Percentiles rank a stretch among this genome's conserved stretches.
These are phyloP conservation scores for Sporothrix mexicana DNA, from an alignment of 2,329 filamentous ascomycete species.

Conservation along the genomic window DNA sequence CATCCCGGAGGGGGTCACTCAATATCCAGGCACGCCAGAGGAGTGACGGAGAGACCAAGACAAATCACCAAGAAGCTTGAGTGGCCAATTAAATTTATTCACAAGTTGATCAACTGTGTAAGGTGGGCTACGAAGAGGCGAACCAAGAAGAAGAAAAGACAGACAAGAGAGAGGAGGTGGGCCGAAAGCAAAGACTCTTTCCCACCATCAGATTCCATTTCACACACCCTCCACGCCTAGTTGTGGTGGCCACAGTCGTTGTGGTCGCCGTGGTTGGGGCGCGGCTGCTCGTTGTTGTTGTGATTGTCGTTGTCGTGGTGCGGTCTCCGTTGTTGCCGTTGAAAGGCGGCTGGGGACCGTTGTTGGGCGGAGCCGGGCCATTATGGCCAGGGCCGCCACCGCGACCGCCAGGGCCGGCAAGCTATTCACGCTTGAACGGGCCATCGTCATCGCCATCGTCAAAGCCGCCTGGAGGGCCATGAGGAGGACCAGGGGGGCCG, in stretches of 20 bases:
- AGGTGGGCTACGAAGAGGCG: not conserved
- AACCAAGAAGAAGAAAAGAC: too few relatives aligned
- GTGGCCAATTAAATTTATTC: not conserved
- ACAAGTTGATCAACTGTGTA: not conserved
- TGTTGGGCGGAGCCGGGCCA: not conserved
- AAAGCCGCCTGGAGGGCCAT: not conserved
- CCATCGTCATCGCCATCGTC: not conserved
- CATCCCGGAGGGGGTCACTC: constrained; percentile 47
- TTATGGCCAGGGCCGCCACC: not conserved
- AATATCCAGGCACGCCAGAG: constrained; percentile 35
- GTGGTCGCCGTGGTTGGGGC: not conserved
- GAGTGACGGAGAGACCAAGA: not conserved
- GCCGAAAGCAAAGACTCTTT: too few relatives aligned
- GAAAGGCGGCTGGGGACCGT: not conserved
- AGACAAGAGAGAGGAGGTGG: too few relatives aligned
- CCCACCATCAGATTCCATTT: too few relatives aligned
- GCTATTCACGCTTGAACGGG: not conserved
- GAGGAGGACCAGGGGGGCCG: not conserved
- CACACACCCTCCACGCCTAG: not conserved
- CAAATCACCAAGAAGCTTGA: not conserved
- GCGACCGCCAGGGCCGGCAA: not conserved
- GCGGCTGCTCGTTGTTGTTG: not conserved
- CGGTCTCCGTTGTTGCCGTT: not conserved
- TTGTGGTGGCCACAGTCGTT: constrained; percentile 4
- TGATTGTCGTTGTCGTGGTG: not conserved